Evolutionary conservation across 2,329 filamentous ascomycete genomes (phyloP).

Genomic region (Myriangium duriaei): DNA sequence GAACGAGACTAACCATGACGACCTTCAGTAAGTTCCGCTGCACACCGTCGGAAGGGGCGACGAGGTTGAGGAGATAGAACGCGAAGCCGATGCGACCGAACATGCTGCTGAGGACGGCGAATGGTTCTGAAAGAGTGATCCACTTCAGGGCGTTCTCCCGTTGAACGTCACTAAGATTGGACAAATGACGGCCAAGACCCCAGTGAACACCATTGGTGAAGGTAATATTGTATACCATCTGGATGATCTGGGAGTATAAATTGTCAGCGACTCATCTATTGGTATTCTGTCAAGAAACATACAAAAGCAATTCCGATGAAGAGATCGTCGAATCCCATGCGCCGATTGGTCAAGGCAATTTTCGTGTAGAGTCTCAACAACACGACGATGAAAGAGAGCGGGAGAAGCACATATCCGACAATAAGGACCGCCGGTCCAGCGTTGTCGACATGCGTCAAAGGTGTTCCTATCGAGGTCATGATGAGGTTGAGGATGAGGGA

Average conservation of each 20-base stretch:
- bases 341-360: too few relatives aligned
- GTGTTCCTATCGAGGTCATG: too few relatives aligned
- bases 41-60: slow-evolving; percentile 16
- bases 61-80: slow-evolving; percentile 19
- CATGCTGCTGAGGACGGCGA: slow-evolving; percentile 17
- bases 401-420: too few relatives aligned
- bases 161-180: slow-evolving; percentile 8
- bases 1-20: slow-evolving; percentile 17
- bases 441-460: too few relatives aligned
- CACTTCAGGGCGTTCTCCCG: slow-evolving; percentile 11
- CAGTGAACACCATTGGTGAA: slow-evolving; percentile 14
- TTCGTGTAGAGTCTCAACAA: too few relatives aligned
- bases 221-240: neutral
- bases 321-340: too few relatives aligned
- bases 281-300: too few relatives aligned
- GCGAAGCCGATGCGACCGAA: slow-evolving; percentile 19
- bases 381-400: too few relatives aligned
- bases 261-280: too few relatives aligned
- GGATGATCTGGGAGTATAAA: neutral
- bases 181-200: slow-evolving; percentile 18
- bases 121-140: slow-evolving; percentile 15
- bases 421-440: too few relatives aligned
- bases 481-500: too few relatives aligned
- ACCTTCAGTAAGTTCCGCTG: slow-evolving; percentile 18
- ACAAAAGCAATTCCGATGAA: too few relatives aligned